These are phyloP conservation scores for Umbelopsis sp. DNA, from an alignment of 371 early-diverging fungal species.

Conservation along the genomic window DNA sequence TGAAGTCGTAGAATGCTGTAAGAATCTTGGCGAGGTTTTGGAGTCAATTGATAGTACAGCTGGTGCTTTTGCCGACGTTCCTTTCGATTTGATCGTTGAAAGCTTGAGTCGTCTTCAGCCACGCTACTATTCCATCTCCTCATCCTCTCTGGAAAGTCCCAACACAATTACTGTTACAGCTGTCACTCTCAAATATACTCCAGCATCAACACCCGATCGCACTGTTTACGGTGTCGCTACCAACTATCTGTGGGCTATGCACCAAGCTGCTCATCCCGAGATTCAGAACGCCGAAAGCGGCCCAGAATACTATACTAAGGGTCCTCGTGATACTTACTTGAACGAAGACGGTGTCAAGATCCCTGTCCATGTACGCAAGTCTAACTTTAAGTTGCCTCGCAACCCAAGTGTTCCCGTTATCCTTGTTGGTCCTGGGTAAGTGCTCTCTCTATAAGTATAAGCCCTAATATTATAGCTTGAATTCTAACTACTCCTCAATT, in stretches of 20 bases:
- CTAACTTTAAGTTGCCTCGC: slow-evolving; percentile 86
- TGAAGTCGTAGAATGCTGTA: slow-evolving; percentile 61
- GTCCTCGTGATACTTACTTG: slow-evolving; percentile 43
- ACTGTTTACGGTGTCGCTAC: slow-evolving; percentile 78
- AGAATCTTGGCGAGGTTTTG: slow-evolving; percentile 72
- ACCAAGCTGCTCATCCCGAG: slow-evolving; percentile 27
- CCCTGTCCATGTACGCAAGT: slow-evolving; percentile 88
- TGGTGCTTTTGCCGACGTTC: slow-evolving; percentile 47
- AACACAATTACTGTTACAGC: slow-evolving; percentile 82
- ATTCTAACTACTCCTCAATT: background rate
- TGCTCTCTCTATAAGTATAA: background rate
- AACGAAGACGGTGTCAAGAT: slow-evolving; percentile 40
- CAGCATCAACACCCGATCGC: slow-evolving; percentile 48
- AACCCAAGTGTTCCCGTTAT: slow-evolving; percentile 83
- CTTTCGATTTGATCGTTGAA: slow-evolving; percentile 79
- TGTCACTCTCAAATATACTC: slow-evolving; percentile 82
- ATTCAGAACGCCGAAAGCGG: slow-evolving; percentile 31
- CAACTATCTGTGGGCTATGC: slow-evolving; percentile 65
- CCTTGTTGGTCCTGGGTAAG: slow-evolving; percentile 89
- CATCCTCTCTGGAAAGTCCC: slow-evolving; percentile 74
- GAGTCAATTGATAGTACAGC: slow-evolving; percentile 38
- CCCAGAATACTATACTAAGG: slow-evolving; percentile 45
- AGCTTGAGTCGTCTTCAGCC: slow-evolving; percentile 81
- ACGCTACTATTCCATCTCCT: slow-evolving; percentile 95
- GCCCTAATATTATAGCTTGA: background rate